These are phyloP conservation scores for Pestalotiopsis sp. DNA, from an alignment of 2,329 filamentous ascomycete species.

Conservation along the genomic window DNA sequence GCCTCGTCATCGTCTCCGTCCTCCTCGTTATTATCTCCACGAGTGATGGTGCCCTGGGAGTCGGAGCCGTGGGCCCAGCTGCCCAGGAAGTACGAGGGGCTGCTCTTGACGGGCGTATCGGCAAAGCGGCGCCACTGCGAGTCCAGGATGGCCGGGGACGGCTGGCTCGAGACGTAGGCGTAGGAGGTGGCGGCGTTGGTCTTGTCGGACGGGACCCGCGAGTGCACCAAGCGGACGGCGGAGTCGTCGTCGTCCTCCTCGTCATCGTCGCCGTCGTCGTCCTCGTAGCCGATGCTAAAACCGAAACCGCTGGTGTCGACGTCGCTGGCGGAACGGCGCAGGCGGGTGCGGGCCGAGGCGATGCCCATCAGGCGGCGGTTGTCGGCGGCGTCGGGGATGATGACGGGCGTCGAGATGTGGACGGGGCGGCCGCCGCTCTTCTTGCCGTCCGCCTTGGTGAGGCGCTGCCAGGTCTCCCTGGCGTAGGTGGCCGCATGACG, in stretches of 20 bases:
- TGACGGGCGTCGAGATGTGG: neutral
- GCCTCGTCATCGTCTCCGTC: neutral
- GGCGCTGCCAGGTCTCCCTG: conserved; percentile 4
- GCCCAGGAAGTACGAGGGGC: conserved; percentile 6
- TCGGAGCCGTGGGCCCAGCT: neutral
- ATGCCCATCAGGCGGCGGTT: no score
- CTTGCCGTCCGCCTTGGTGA: neutral
- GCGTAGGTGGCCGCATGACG: neutral
- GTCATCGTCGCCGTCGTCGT: neutral
- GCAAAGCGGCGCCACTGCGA: conserved; percentile 6
- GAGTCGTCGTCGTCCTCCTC: neutral
- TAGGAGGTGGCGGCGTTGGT: neutral
- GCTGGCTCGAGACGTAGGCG: neutral
- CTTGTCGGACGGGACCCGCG: no score
- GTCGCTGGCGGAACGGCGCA: neutral
- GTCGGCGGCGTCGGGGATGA: neutral
- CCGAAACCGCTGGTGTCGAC: neutral
- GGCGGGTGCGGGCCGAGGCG: no score
- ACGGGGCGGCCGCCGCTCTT: neutral
- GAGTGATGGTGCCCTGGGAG: neutral
- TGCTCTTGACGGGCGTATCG: neutral
- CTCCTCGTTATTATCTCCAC: neutral
- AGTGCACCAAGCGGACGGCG: no score
- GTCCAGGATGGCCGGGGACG: conserved; percentile 3
- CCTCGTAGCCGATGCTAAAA: neutral